These are phyloP conservation scores for Scedosporium dehoogii DNA, from an alignment of 2,329 filamentous ascomycete species.

Conservation along the genomic window DNA sequence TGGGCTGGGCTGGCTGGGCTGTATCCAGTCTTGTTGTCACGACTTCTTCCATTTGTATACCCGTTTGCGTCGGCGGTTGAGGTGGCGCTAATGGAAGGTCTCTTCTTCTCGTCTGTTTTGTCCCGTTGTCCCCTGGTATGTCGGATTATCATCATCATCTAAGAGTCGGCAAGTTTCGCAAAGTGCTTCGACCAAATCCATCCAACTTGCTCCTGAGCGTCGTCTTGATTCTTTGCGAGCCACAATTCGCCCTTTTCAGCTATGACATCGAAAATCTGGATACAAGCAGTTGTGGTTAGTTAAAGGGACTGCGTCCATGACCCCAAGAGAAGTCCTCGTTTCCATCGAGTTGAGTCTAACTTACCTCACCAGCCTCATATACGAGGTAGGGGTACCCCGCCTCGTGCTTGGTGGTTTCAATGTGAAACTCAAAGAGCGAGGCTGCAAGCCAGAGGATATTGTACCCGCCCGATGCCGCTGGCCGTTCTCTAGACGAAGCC, in stretches of 20 bases:
- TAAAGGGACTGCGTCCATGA: not conserved
- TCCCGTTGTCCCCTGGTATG: not conserved
- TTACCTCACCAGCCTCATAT: slow-evolving; percentile 83
- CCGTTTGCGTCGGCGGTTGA: too few species aligned
- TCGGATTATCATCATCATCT: not conserved
- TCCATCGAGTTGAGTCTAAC: slow-evolving; percentile 12
- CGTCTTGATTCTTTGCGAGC: slow-evolving; percentile 96
- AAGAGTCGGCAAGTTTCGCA: slow-evolving; percentile 52
- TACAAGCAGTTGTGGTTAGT: slow-evolving; percentile 2
- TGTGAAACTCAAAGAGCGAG: slow-evolving; percentile 94
- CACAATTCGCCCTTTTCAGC: slow-evolving; percentile 95
- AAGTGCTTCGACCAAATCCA: slow-evolving; percentile 99
- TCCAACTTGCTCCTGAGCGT: slow-evolving; percentile 65
- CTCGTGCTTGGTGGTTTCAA: slow-evolving; percentile 82
- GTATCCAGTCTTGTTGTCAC: too few species aligned
- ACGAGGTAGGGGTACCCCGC: slow-evolving; percentile 93
- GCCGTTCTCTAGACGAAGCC: slow-evolving; percentile 50
- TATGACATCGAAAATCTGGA: slow-evolving; percentile 76
- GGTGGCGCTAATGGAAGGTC: too few species aligned
- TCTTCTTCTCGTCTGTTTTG: not conserved
- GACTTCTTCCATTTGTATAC: too few species aligned
- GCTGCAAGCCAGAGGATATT: slow-evolving; percentile 84
- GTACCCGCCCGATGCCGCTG: slow-evolving; percentile 43
- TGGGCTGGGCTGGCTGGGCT: too few species aligned
- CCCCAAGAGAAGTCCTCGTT: too few species aligned